These are phyloP conservation scores for Penicillium mononematosum DNA, from an alignment of 495 filamentous ascomycete species.

Conservation along the genomic window DNA sequence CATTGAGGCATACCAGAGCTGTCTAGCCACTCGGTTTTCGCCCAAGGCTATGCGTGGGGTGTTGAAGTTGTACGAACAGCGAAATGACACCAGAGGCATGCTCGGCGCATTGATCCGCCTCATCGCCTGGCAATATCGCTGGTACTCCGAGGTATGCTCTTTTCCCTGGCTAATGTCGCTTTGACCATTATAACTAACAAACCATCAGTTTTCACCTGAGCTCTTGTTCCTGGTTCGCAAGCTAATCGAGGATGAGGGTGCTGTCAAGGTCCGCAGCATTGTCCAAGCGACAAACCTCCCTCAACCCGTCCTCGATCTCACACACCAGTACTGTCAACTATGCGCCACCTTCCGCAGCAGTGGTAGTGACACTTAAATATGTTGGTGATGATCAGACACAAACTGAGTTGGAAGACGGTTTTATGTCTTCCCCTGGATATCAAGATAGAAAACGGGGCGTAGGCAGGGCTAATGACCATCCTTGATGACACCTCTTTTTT, in stretches of 20 bases:
- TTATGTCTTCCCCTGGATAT: constrained; percentile 9
- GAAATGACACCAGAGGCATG: constrained; percentile 70
- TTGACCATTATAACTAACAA: neutral
- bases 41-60: constrained; percentile 87
- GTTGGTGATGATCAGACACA: neutral
- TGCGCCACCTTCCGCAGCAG: constrained; percentile 94
- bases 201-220: constrained; percentile 81
- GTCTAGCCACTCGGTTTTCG: constrained; percentile 78
- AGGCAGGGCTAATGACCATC: constrained; percentile 25
- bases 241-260: constrained; percentile 95
- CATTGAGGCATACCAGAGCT: constrained; percentile 85
- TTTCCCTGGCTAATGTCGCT: neutral
- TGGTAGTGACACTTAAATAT: constrained; percentile 76
- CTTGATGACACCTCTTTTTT: constrained; percentile 19
- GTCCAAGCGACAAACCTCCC: constrained; percentile 93
- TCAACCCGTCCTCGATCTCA: constrained; percentile 88
- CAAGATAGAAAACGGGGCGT: constrained; percentile 19
- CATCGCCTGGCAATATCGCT: constrained; percentile 96
- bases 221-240: constrained; percentile 82
- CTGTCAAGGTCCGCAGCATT: constrained; percentile 94
- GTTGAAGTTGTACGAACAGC: constrained; percentile 70
- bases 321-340: constrained; percentile 91
- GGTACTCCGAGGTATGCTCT: constrained; percentile 83
- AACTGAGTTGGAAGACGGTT: neutral
- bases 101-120: constrained; percentile 79